These are phyloP conservation scores for Alternaria atra DNA, from an alignment of 2,329 filamentous ascomycete species.

Conservation along the genomic window DNA sequence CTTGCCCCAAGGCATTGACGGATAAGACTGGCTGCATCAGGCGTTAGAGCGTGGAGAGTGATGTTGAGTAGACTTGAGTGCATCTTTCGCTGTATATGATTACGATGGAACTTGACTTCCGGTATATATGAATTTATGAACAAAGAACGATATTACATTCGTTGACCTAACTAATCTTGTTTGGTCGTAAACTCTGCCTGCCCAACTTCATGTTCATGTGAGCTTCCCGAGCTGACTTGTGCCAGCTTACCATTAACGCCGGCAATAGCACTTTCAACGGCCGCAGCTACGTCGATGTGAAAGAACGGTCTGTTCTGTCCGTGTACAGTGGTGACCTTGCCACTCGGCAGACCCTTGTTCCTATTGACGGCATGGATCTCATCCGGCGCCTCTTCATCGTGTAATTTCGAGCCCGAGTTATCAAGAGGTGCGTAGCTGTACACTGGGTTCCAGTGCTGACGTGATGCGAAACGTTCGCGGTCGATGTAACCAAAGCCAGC, in stretches of 20 bases:
- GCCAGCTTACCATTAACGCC: conserved; percentile 67
- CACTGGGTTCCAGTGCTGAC: conserved; percentile 83
- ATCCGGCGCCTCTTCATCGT: conserved; percentile 51
- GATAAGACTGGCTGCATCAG: conserved; percentile 42
- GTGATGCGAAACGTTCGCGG: conserved; percentile 58
- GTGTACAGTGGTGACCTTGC: conserved; percentile 73
- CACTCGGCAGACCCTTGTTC: conserved; percentile 27
- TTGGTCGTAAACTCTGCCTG: conserved; percentile 24
- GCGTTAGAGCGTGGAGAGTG: conserved; percentile 5
- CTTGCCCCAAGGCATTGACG: conserved; percentile 45
- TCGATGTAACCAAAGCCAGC: conserved; percentile 84
- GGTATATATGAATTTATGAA: conserved; percentile 12
- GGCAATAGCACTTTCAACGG: conserved; percentile 84
- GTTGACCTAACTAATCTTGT: conserved; percentile 15
- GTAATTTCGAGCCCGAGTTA: conserved; percentile 70
- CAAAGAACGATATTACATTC: background rate
- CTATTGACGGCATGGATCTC: conserved; percentile 26
- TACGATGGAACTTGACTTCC: background rate
- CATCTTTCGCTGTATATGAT: background rate
- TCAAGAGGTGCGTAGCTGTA: conserved; percentile 91
- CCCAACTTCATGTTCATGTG: conserved; percentile 18
- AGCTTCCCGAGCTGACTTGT: conserved; percentile 29
- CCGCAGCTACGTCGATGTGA: conserved; percentile 90
- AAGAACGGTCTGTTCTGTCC: conserved; percentile 92
- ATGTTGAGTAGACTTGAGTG: background rate